Percentiles rank a stretch among this genome's conserved stretches.
These are phyloP conservation scores for Globisporangium sylvaticum DNA, from an alignment of 352 stramenopile genomes.

Conservation along the genomic window DNA sequence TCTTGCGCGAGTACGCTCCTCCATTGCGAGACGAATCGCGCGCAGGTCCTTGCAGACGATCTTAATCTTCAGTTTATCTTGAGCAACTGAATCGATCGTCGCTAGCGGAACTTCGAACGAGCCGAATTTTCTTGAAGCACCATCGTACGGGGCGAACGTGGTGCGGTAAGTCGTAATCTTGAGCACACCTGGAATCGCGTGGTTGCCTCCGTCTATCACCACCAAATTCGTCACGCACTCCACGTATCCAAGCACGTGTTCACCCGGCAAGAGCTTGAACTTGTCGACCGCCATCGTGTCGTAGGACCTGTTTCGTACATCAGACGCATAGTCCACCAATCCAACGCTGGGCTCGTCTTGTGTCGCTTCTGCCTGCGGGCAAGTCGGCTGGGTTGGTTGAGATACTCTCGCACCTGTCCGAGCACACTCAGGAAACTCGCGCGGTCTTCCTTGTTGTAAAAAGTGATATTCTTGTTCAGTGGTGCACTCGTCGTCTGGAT, in stretches of 20 bases:
- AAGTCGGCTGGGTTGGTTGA: conserved; percentile 25
- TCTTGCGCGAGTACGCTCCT: conserved; percentile 85
- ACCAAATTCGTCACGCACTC: conserved; percentile 85
- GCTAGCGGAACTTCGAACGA: conserved; percentile 82
- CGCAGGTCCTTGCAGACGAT: conserved; percentile 81
- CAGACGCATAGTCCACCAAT: conserved; percentile 21
- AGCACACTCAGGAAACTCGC: conserved; percentile 78
- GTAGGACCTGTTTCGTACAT: conserved; percentile 34
- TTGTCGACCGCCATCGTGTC: conserved; percentile 68
- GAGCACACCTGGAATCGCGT: conserved; percentile 76
- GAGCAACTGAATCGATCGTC: conserved; percentile 72
- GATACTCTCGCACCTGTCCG: conserved; percentile 80
- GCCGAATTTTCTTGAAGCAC: conserved; percentile 74
- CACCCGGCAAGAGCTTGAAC: conserved; percentile 53
- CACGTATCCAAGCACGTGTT: conserved; percentile 74
- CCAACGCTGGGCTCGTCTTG: conserved; percentile 28
- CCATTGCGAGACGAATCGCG: conserved; percentile 78
- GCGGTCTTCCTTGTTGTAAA: conserved; percentile 79
- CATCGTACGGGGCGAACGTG: conserved; percentile 80
- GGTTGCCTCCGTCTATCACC: conserved; percentile 79
- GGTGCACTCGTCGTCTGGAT: not conserved
- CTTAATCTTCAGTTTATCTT: conserved; percentile 76
- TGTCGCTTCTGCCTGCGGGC: conserved; percentile 21
- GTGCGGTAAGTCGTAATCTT: conserved; percentile 85
- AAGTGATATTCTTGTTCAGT: conserved; percentile 83